Evolutionary conservation across 139 green algal species (phyloP), one percentile per base, ranked within the genome.

Genomic region (Chlorella sp.): DNA sequence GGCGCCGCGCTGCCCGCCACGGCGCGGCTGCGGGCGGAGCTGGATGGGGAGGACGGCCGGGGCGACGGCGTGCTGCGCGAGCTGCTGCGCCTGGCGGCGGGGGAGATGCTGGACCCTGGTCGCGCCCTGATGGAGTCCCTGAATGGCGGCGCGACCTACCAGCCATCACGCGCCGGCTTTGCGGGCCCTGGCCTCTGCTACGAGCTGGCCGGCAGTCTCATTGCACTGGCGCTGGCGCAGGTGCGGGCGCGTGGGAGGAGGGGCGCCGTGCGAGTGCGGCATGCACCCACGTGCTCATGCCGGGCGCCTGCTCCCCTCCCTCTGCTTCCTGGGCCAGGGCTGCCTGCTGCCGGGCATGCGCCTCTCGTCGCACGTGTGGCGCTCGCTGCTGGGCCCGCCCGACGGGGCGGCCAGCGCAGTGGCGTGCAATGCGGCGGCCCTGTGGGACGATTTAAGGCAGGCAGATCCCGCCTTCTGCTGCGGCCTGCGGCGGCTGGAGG

Each of bases 51-150:
- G 51, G 35, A 72, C 7, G 79, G 59, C 2, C 9, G 41, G 11
- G 79, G 79, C 31, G 77, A 79, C 29, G 79, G 73, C 41, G 67
- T 84, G 36, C 58, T 66, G 58, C 60, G 79, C 5, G 79, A 84
- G 58, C 81, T 67, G 73, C 76, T 84, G 42, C 36, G 63, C 67
- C 55, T 76, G 45, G 38, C 73, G 65, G 77, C 77, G 21, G 58
- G 23, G 0, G 70, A 80, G 38, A 48, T 81, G 14, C 59, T 74
- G 21, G 48, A 81, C 51, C 48, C 73, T 2, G 58, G 5, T 63
- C 29, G 21, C 19, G 67, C 67, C 25, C 60, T 84, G 11, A 74
- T 84, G 50, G 79, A 72, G 62, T 59, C 58, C 2, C 40, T 50
- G 27, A 59, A 84, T 38, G 79, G 58, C 31, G 79, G 73, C 58